Conservation (phyloP, 1,139 yeast genomes). For the Lodderomyces metapsilosis region DNA sequence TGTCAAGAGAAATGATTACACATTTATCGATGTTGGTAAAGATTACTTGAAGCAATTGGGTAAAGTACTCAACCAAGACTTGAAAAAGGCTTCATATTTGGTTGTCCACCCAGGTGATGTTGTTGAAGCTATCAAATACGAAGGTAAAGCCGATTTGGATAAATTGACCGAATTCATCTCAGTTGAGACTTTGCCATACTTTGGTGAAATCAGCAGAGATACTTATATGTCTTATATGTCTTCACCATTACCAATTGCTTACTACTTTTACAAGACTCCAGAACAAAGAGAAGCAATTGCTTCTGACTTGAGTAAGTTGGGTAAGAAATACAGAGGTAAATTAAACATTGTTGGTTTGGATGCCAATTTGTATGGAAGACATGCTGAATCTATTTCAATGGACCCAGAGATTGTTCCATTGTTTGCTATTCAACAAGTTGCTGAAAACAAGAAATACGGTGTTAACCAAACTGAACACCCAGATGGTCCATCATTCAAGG, state of each 20-base stretch:
- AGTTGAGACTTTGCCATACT: conserved; percentile 75
- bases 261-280: conserved; percentile 73
- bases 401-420: conserved; percentile 81
- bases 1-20: conserved; percentile 56
- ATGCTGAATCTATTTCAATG: conserved; percentile 86
- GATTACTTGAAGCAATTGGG: conserved; percentile 28
- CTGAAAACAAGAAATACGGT: conserved; percentile 73
- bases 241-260: conserved; percentile 76
- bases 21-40: conserved; percentile 57
- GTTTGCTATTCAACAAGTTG: conserved; percentile 79
- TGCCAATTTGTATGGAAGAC: conserved; percentile 78
- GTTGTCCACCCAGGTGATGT: conserved; percentile 38
- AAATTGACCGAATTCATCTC: conserved; percentile 56
- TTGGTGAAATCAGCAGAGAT: conserved; percentile 86
- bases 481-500: conserved; percentile 37
- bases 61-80: conserved; percentile 20
- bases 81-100: conserved; percentile 29
- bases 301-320: conserved; percentile 57
- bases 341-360: conserved; percentile 88
- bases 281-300: conserved; percentile 63
- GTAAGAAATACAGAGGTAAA: conserved; percentile 75
- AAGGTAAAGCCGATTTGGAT: conserved; percentile 22
- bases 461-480: conserved; percentile 47
- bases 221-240: conserved; percentile 77
- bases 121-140: conserved; percentile 31